Evolutionary conservation across 805 yeast genomes (phyloP), one percentile per base, ranked within the genome.

Genomic region (Pichia rugopelliculosa): DNA sequence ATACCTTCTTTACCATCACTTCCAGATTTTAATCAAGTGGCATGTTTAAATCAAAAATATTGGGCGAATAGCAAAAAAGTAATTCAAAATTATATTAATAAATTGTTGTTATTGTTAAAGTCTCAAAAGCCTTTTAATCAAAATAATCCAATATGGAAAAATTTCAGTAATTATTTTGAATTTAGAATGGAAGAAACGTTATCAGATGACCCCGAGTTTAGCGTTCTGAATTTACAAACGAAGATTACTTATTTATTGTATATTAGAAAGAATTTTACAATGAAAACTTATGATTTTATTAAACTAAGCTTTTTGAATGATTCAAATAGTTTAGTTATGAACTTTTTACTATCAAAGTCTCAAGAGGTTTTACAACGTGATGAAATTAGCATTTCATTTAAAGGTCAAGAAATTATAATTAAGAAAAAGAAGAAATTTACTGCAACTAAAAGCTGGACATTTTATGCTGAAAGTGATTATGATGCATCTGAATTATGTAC

Each of bases 391-490:
- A 49, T 59, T 15, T 33, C 56, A 6, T 51, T 56, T 38, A 62
- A 58, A 15, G 49, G 54, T 41, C 66, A 61, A 50, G 53, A 58
- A 34, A 39, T 66, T 26, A 52, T 51, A 7, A 50, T 65, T 10
- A 45, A 56, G 12, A 56, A 58, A 38, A 64, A 57, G 42, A 62
- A 64, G 48, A 65, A 66, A 38, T 62, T 63, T 24, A 56, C 67
- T 20, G 58, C 69, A 7, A 56, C 50, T 44, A 63, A 57, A 43
- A 55, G 48, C 22, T 58, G 59, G 47, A 74, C 77, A 44, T 75
- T 88, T 45, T 87, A 95, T 63, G 84, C 93, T 2, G 95, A 89
- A 60, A 79, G 84, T 9, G 84, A 84, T 40, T 74, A 71, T 24
- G 96, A 88, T 58, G 66, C 65, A 8, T 59, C 56, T 22, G 59